Base-by-base conservation (phyloP, 331 rosid genomes). In the Spiraea crenata region DNA sequence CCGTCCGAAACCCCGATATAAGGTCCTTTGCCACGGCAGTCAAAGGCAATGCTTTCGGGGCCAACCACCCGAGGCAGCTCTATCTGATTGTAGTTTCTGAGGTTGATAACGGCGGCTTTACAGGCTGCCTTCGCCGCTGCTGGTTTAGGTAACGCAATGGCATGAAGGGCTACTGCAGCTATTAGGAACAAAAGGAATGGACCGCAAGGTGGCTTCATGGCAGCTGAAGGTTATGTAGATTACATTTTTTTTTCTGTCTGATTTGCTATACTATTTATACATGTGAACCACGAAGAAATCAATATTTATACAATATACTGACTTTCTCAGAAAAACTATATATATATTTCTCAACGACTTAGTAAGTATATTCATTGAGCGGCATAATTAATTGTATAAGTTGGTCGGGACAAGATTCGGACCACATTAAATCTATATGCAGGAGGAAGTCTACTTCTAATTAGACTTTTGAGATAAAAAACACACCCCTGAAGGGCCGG, bases 11-110 rank as follows among this genome's bases (percentile, higher is more conserved):
- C 90, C 3, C 89, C 75, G 0, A 74, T 84, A 13, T 85, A 88
- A 0, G 93, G 90, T 4, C 90, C 93, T 38, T 62, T 62, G 5
- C 90, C 90, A 68, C 63, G 81, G 85, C 93, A 88, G 57, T 85
- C 93, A 20, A 88, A 88, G 37, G 83, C 90, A 12, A 74, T 55
- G 77, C 90, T 83, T 64, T 88, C 93, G 1, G 93, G 88, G 56
- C 93, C 90, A 16, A 69, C 45, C 3, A 73, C 87, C 1, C 56
- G 51, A 0, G 85, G 76, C 7, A 86, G 84, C 57, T 63, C 67
- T 2, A 86, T 14, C 12, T 79, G 63, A 31, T 40, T 8, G 71
- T 72, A 82, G 12, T 50, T 74, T 68, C 41, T 4, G 13, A 75
- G 80, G 51, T 79, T 70, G 60, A 67, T 38, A 34, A 60, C n/a